phyloP scores from a whole-genome alignment of 2,329 filamentous ascomycete genomes.

The Xylaria sp. region DNA sequence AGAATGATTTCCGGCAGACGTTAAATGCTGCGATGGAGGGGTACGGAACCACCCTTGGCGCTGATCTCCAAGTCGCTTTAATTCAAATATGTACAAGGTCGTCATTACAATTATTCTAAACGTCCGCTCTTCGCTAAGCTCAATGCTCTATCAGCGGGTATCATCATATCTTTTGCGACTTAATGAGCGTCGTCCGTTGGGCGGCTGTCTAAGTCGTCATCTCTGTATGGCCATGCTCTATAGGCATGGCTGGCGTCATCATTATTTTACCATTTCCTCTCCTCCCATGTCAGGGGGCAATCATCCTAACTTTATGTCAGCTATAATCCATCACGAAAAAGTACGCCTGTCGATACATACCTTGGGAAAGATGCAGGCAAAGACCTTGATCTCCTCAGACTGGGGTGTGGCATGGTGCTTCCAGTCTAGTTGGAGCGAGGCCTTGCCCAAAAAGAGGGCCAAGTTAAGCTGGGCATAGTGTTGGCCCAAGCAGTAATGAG shows the following conservation, averaged over 20 bases:
- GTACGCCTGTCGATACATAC: slow-evolving; percentile 56
- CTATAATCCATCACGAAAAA: slow-evolving; percentile 11
- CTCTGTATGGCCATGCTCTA: slow-evolving; percentile 9
- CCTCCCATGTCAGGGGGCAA: slow-evolving; percentile 76
- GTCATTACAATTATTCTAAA: slow-evolving; percentile 34
- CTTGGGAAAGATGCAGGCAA: slow-evolving; percentile 97
- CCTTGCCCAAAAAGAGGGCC: slow-evolving; percentile 88
- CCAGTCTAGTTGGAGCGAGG: slow-evolving; percentile 86
- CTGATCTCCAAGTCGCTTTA: slow-evolving; percentile 21
- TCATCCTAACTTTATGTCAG: slow-evolving; percentile 67
- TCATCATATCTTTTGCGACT: slow-evolving; percentile 1
- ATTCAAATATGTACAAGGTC: slow-evolving; percentile 30
- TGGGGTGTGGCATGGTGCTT: slow-evolving; percentile 80
- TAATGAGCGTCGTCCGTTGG: slow-evolving; percentile 3
- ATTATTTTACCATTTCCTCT: slow-evolving; percentile 53
- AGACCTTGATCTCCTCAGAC: slow-evolving; percentile 97
- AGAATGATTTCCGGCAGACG: background rate
- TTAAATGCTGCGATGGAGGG: background rate
- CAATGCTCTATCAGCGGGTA: slow-evolving; percentile 1
- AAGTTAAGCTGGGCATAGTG: slow-evolving; percentile 89
- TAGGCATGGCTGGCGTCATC: background rate
- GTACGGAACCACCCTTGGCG: no score
- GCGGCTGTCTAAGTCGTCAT: background rate
- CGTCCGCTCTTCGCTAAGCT: slow-evolving; percentile 12
- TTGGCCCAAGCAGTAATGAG: slow-evolving; percentile 96